Evolutionary conservation across 306 rosid genomes (phyloP).

Genomic region (Quercus glauca): DNA sequence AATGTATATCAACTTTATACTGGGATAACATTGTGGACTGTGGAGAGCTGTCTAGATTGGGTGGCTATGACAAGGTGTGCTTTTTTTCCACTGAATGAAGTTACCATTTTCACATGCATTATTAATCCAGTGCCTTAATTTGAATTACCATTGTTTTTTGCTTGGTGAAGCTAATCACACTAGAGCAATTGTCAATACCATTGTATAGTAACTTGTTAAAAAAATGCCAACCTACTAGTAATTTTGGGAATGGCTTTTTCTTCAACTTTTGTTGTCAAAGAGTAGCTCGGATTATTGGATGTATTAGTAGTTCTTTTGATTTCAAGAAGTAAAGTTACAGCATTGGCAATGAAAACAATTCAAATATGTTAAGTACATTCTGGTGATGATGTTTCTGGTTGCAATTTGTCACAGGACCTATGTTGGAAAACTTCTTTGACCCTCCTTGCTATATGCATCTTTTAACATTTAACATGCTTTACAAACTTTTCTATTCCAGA

Average conservation of each 20-base stretch:
- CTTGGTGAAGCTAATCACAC: background rate
- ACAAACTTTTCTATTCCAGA: background rate
- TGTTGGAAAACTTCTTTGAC: background rate
- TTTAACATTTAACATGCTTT: background rate
- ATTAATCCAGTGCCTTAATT: background rate
- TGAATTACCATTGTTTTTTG: background rate
- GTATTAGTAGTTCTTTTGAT: background rate
- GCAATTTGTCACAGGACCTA: background rate
- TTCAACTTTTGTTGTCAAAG: background rate
- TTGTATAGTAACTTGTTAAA: no score
- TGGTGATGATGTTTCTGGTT: background rate
- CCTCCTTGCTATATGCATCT: background rate
- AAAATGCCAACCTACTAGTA: background rate
- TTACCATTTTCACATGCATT: background rate
- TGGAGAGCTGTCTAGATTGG: constrained; percentile 93
- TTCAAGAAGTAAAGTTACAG: background rate
- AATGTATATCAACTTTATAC: no score
- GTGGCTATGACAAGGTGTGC: constrained; percentile 97
- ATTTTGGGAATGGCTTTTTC: background rate
- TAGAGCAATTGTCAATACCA: background rate
- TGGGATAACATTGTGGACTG: constrained; percentile 26
- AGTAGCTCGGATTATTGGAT: background rate
- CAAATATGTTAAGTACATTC: background rate
- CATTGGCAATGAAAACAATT: background rate
- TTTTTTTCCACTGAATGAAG: background rate